phyloP scores from a whole-genome alignment of 495 filamentous ascomycete species.

The Tuber brumale region DNA sequence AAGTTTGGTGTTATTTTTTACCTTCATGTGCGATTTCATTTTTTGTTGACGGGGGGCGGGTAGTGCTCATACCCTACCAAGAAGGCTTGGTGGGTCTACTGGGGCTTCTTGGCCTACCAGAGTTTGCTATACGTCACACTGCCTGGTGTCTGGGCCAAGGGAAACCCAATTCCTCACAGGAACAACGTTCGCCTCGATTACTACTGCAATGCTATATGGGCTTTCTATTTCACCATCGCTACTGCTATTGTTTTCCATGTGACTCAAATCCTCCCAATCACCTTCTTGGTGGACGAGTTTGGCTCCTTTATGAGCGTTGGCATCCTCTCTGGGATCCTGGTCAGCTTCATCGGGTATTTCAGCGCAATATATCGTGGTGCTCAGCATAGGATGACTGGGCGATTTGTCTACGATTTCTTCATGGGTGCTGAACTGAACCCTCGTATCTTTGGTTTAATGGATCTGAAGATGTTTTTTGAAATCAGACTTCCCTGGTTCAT shows the following conservation, averaged over 20 bases:
- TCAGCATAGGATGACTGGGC: slow-evolving; percentile 86
- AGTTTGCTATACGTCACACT: slow-evolving; percentile 70
- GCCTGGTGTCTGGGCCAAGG: slow-evolving; percentile 74
- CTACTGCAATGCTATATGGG: slow-evolving; percentile 83
- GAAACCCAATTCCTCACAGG: slow-evolving; percentile 77
- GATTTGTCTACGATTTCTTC: slow-evolving; percentile 93
- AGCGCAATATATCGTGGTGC: slow-evolving; percentile 73
- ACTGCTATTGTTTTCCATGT: slow-evolving; percentile 64
- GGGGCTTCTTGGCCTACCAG: slow-evolving; percentile 82
- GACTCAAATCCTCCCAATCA: slow-evolving; percentile 77
- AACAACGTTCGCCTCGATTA: slow-evolving; percentile 79
- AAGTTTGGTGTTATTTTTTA: not conserved
- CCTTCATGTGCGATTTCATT: not conserved
- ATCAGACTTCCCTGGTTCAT: slow-evolving; percentile 97
- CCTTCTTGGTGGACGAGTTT: slow-evolving; percentile 93
- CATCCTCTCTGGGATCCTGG: slow-evolving; percentile 77
- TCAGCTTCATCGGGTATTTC: slow-evolving; percentile 75
- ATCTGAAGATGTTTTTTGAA: slow-evolving; percentile 99
- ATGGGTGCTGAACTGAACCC: slow-evolving; percentile 98
- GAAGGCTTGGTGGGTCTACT: slow-evolving; percentile 86
- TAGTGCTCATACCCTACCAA: slow-evolving; percentile 67
- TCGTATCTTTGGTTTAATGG: slow-evolving; percentile 82
- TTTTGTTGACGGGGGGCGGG: not conserved
- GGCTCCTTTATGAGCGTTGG: slow-evolving; percentile 83
- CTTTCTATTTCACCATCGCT: slow-evolving; percentile 77